Conservation (phyloP, 176 grass and related monocot genomes). For the bread wheat (Triticum aestivum) region IWGSC_CS_RefSeq_v2.1 NC_057801.1:397219116-397219615, state of each 20-base stretch:
- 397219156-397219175: not conserved
- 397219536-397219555: too few species aligned
- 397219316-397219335: not conserved
- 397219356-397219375: not conserved
- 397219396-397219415: not conserved
- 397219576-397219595: too few species aligned
- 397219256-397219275: not conserved
- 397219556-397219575: too few species aligned
- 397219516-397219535: too few species aligned
- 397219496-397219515: not conserved
- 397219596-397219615: too few species aligned
- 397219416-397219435: not conserved
- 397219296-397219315: not conserved
- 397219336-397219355: not conserved
- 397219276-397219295: not conserved
- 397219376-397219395: not conserved
- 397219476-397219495: not conserved
- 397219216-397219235: slow-evolving; percentile 8
- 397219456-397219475: not conserved
- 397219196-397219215: not conserved
- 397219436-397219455: not conserved
- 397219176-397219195: not conserved
- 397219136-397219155: not conserved
- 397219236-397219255: not conserved
- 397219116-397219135: not conserved